Conservation (phyloP, 768 basidiomycete species). For the Phylloporus rhodoxanthus region DNA sequence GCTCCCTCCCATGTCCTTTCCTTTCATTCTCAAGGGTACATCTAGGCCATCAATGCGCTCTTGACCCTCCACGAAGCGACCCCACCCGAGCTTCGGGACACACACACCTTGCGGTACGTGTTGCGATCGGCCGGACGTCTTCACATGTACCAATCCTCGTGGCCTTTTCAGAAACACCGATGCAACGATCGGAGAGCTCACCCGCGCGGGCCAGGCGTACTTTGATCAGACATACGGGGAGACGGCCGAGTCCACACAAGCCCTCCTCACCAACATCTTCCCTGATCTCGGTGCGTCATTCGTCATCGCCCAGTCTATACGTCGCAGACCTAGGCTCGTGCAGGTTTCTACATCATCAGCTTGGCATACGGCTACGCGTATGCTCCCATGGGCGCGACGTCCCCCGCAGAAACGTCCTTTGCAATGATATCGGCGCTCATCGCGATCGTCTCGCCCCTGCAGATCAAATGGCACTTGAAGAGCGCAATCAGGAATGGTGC, state of each 20-base stretch:
- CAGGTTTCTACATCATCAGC: conserved; percentile 50
- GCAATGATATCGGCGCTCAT: conserved; percentile 57
- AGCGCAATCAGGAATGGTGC: conserved; percentile 54
- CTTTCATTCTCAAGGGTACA: not conserved
- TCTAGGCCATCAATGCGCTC: conserved; percentile 50
- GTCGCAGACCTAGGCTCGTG: not conserved
- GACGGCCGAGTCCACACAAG: conserved; percentile 44
- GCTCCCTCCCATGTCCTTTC: not conserved
- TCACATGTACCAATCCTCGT: not conserved
- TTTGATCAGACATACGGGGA: conserved; percentile 53
- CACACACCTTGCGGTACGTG: conserved; percentile 40
- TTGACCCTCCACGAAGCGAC: conserved; percentile 44
- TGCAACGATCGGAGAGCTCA: conserved; percentile 40
- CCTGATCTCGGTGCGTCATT: conserved; percentile 54
- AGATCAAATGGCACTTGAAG: conserved; percentile 61
- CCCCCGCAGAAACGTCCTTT: conserved; percentile 53
- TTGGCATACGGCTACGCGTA: conserved; percentile 57
- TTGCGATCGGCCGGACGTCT: not conserved
- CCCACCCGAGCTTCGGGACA: conserved; percentile 49
- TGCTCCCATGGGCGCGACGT: conserved; percentile 41
- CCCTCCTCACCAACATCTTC: conserved; percentile 45
- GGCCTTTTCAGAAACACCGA: conserved; percentile 34
- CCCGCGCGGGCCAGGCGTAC: conserved; percentile 36
- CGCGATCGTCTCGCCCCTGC: conserved; percentile 54
- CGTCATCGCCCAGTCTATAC: not conserved